Evolutionary conservation across 2,329 filamentous ascomycete species (phyloP), one percentile per base, ranked within the genome.

Genomic region (Botrytis elliptica): DNA sequence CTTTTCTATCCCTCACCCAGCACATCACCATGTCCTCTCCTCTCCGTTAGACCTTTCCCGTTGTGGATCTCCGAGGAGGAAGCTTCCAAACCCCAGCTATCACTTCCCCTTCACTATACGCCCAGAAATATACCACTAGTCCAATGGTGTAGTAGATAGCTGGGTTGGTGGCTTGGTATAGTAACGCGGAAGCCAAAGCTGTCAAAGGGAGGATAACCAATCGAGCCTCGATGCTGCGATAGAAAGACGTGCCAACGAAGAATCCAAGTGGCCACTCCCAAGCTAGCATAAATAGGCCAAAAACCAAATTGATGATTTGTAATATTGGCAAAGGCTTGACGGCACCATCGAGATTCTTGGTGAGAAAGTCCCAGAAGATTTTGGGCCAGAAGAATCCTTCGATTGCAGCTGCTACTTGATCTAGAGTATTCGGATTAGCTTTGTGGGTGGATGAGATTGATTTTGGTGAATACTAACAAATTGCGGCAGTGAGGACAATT

Each of bases 351-450:
- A 99, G 90, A 79, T 93, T 94, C 81, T 93, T 94, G 75, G 95
- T 98, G 77, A 96, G 84, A 83, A 97, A 97, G 84, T 99, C 96
- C 92, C 93, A 99, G 85, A 99, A 97, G 81, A 99, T 92, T 83
- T 99, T 99, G 77, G 96, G 96, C 94, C 95, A 99, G 88, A 99
- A 95, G 88, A 96, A 97, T 80, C 89, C 91, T 84, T 97, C 89
- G 73, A 99, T 85, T 25, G 92, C 91, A 75, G 94, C 94, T 75
- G 87, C 90, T 76, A 98, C 84, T 88, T 99, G 96, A 83, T 97
- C 94, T 97, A 80, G 14, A 46, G n/a, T 59, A 42, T 68, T 52
- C 62, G 3, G 64, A 29, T 74, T 71, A 75, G 69, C 72, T 55
- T 73, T 70, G 63, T 72, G 69, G 44, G 22, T 44, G 52, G 29